Percentiles rank a stretch among this genome's conserved stretches.
Conservation (phyloP, 1,284 basidiomycete genomes). For the Irpex sp. region DNA sequence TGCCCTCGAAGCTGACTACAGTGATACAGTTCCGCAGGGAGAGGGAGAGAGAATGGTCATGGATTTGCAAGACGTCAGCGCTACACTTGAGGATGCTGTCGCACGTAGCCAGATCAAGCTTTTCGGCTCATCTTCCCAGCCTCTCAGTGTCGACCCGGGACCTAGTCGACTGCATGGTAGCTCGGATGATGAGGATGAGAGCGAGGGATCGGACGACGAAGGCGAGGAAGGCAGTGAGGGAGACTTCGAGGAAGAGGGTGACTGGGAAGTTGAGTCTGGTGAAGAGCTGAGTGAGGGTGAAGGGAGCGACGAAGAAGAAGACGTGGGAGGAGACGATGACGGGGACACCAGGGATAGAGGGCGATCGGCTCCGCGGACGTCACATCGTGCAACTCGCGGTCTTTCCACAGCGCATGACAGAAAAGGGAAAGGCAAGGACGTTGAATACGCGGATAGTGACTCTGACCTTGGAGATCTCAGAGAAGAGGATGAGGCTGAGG, state of each 20-base stretch:
- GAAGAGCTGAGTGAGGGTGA: constrained; percentile 23
- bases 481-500: constrained; percentile 37
- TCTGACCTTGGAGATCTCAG: constrained; percentile 56
- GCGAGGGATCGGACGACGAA: constrained; percentile 7
- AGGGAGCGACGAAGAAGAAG: constrained; percentile 26
- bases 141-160: constrained; percentile 30
- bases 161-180: constrained; percentile 17
- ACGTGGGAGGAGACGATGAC: constrained; percentile 19
- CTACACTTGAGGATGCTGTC: constrained; percentile 83
- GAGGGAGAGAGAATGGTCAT: constrained; percentile 98
- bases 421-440: constrained; percentile 35
- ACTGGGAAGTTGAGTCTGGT: constrained; percentile 22
- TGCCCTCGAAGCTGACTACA: constrained; percentile 7
- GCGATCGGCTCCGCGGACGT: constrained; percentile 41
- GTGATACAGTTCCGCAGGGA: constrained; percentile 56
- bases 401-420: constrained; percentile 31
- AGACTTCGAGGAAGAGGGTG: constrained; percentile 16
- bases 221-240: constrained; percentile 26
- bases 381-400: constrained; percentile 33
- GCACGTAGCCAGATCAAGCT: constrained; percentile 81
- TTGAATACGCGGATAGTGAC: constrained; percentile 78
- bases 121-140: constrained; percentile 68
- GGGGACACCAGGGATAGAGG: constrained; percentile 33
- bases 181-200: constrained; percentile 8
- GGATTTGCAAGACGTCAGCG: constrained; percentile 83